These are phyloP conservation scores for Pleurotus giganteus DNA, from an alignment of 768 basidiomycete genomes.

Conservation along the genomic window DNA sequence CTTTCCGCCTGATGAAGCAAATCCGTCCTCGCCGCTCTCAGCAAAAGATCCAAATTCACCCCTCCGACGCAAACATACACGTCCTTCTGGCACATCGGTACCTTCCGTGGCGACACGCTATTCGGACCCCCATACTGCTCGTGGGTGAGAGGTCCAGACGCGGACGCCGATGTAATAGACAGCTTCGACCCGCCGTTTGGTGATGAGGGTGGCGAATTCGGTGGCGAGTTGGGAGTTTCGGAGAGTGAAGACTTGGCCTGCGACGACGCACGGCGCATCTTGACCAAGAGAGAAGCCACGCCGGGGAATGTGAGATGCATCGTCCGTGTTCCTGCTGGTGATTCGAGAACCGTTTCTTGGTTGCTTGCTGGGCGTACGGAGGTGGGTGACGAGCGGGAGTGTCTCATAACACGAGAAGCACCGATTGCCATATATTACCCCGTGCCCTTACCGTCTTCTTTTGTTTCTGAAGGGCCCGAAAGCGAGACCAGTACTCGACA, in stretches of 20 bases:
- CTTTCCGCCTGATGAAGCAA: slow-evolving; percentile 48
- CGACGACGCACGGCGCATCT: slow-evolving; percentile 38
- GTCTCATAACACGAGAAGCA: neutral
- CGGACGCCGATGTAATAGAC: slow-evolving; percentile 33
- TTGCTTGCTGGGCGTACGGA: neutral
- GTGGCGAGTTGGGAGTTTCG: neutral
- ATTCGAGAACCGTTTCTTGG: slow-evolving; percentile 5
- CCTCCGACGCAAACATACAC: slow-evolving; percentile 58
- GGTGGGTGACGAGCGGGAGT: neutral
- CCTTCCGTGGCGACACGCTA: slow-evolving; percentile 10
- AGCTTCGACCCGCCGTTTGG: slow-evolving; percentile 11
- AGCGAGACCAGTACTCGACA: too few species aligned
- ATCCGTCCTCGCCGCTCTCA: slow-evolving; percentile 51
- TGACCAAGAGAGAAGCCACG: slow-evolving; percentile 56
- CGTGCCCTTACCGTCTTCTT: too few species aligned
- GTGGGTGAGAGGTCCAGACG: slow-evolving; percentile 37
- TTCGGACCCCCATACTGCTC: slow-evolving; percentile 26
- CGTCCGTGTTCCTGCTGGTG: slow-evolving; percentile 14
- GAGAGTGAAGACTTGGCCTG: slow-evolving; percentile 12
- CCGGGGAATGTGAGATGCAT: slow-evolving; percentile 30
- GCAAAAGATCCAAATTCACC: slow-evolving; percentile 57
- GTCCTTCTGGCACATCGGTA: slow-evolving; percentile 29
- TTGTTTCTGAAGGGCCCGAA: too few species aligned
- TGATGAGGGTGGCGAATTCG: slow-evolving; percentile 1
- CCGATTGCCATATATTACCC: neutral